Evolutionary conservation across 208 protist species (phyloP).

Genomic region (Sergeia podlipaevii): DNA sequence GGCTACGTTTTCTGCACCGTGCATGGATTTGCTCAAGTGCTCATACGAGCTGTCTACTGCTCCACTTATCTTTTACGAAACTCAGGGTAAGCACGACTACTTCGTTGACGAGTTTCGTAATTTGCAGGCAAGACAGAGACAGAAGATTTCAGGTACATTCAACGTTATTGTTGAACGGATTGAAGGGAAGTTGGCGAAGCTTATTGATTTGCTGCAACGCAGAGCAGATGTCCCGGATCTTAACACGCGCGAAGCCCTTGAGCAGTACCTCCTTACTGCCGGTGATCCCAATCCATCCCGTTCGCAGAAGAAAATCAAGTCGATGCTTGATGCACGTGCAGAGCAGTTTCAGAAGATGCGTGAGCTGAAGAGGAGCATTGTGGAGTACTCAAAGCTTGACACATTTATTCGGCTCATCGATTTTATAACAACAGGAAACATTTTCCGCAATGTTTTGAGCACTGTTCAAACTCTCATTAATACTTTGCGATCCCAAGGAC

Average conservation of each 20-base stretch:
- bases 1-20: slow-evolving; percentile 73
- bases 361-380: slow-evolving; percentile 90
- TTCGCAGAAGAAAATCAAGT: slow-evolving; percentile 77
- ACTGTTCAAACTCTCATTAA: slow-evolving; percentile 69
- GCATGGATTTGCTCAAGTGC: slow-evolving; percentile 76
- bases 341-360: slow-evolving; percentile 83
- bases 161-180: slow-evolving; percentile 66
- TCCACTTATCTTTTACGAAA: slow-evolving; percentile 76
- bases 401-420: slow-evolving; percentile 89
- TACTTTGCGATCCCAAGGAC: slow-evolving; percentile 52
- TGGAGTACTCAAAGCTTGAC: slow-evolving; percentile 89
- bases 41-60: slow-evolving; percentile 70
- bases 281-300: slow-evolving; percentile 28
- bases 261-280: slow-evolving; percentile 83
- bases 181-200: slow-evolving; percentile 77
- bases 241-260: slow-evolving; percentile 87
- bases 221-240: slow-evolving; percentile 91
- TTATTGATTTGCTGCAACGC: slow-evolving; percentile 74
- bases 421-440: slow-evolving; percentile 78
- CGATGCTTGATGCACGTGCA: slow-evolving; percentile 88
- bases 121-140: slow-evolving; percentile 67
- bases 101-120: slow-evolving; percentile 80
- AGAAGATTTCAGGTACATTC: slow-evolving; percentile 51
- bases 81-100: slow-evolving; percentile 88
- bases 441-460: slow-evolving; percentile 68